phyloP scores from a whole-genome alignment of 768 basidiomycete genomes.

The Tremella fuciformis region DNA sequence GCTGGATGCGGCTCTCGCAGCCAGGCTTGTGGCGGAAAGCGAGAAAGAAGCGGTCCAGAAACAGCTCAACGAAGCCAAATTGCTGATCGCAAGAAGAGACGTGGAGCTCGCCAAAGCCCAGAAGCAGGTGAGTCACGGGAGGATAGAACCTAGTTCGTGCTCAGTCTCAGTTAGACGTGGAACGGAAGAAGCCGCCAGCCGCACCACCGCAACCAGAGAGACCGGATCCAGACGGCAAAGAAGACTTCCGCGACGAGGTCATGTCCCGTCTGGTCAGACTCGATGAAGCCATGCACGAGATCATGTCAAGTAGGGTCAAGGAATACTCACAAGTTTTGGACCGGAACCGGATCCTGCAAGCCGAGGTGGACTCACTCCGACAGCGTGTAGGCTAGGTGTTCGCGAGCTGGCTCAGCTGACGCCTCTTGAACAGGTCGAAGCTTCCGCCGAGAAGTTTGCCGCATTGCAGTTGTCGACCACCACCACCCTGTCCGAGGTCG shows the following conservation, averaged over 20 bases:
- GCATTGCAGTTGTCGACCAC: not conserved
- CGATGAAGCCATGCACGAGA: slow-evolving; percentile 14
- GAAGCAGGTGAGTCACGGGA: not conserved
- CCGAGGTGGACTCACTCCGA: slow-evolving; percentile 11
- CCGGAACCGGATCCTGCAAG: slow-evolving; percentile 14
- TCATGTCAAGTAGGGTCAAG: slow-evolving; percentile 17
- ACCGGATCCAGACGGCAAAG: not conserved
- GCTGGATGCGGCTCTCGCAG: not conserved
- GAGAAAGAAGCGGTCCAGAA: not conserved
- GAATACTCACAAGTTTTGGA: slow-evolving; percentile 20
- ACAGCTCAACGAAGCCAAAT: not conserved
- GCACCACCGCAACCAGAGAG: not conserved
- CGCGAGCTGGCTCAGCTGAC: not conserved
- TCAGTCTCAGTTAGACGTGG: not conserved
- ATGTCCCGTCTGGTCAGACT: not conserved
- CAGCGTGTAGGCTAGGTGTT: not conserved
- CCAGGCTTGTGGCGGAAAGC: slow-evolving; percentile 1
- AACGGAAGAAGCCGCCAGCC: not conserved
- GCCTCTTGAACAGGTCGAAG: not conserved
- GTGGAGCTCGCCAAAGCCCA: slow-evolving; percentile 1
- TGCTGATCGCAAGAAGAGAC: not conserved
- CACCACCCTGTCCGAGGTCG: slow-evolving; percentile 1
- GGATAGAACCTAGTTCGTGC: not conserved
- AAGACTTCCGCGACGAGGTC: not conserved
- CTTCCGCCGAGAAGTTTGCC: not conserved